Conservation (phyloP, 306 rosid species). For the Sophora flavescens region DNA sequence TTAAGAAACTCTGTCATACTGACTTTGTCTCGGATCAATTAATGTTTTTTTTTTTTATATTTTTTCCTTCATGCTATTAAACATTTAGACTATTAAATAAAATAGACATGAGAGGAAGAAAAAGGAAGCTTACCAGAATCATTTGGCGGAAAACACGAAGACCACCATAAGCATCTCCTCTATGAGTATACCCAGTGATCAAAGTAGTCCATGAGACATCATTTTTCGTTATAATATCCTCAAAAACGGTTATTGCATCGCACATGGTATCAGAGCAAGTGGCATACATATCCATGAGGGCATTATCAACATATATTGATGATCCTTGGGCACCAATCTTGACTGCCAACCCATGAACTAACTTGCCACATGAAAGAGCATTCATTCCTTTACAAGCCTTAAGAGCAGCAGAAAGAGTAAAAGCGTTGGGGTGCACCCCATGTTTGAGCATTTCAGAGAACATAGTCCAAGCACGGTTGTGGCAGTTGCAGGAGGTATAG, state of each 20-base stretch:
- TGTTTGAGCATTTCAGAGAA: constrained; percentile 63
- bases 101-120: background rate
- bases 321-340: constrained; percentile 64
- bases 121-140: constrained; percentile 60
- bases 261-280: constrained; percentile 66
- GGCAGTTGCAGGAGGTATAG: constrained; percentile 58
- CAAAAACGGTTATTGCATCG: constrained; percentile 62
- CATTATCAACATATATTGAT: constrained; percentile 69
- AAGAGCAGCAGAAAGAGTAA: constrained; percentile 69
- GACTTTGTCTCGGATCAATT: background rate
- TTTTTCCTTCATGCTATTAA: background rate
- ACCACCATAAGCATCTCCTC: constrained; percentile 67
- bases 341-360: constrained; percentile 63
- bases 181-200: constrained; percentile 79
- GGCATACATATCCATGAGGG: constrained; percentile 78
- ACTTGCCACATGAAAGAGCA: constrained; percentile 59
- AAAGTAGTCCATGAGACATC: constrained; percentile 77
- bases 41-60: background rate
- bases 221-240: constrained; percentile 56
- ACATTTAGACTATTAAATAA: background rate
- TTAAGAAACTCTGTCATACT: background rate
- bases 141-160: constrained; percentile 68
- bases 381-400: constrained; percentile 74
- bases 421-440: constrained; percentile 62
- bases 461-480: constrained; percentile 59